Evolutionary conservation across 1,139 yeast species (phyloP).

Genomic region (Pichia inconspicua): DNA sequence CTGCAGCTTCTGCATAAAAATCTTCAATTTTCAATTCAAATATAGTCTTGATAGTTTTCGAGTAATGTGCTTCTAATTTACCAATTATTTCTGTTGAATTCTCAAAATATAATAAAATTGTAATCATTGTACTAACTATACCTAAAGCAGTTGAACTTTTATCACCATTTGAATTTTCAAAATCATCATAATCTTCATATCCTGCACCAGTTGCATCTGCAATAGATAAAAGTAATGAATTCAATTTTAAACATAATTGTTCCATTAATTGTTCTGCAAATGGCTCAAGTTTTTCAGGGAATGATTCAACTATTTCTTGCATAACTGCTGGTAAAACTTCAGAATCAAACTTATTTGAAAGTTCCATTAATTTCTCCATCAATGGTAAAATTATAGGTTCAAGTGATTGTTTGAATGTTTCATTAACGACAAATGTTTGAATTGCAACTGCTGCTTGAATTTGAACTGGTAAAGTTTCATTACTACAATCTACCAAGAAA

Average conservation of each 20-base stretch:
- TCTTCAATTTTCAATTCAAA: conserved; percentile 62
- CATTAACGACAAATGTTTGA: conserved; percentile 65
- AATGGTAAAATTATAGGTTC: conserved; percentile 66
- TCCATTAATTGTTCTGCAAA: conserved; percentile 83
- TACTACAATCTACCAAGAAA: conserved; percentile 40
- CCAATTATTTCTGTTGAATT: conserved; percentile 62
- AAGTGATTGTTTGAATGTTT: conserved; percentile 60
- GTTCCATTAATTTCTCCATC: conserved; percentile 68
- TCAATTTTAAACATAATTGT: conserved; percentile 71
- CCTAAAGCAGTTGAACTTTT: conserved; percentile 88
- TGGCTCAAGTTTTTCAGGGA: conserved; percentile 83
- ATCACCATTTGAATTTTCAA: conserved; percentile 50
- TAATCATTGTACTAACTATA: conserved; percentile 75
- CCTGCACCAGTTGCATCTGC: conserved; percentile 47
- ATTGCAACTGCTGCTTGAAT: conserved; percentile 80
- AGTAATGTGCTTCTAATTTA: conserved; percentile 62
- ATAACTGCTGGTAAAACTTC: conserved; percentile 85
- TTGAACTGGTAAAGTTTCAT: conserved; percentile 57
- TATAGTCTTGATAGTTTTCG: conserved; percentile 67
- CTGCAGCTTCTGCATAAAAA: conserved; percentile 75
- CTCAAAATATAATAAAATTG: conserved; percentile 81
- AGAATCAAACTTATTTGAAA: conserved; percentile 78
- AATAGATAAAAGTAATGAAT: conserved; percentile 65
- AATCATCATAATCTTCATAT: conserved; percentile 38
- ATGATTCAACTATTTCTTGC: conserved; percentile 92